These are phyloP conservation scores for Chalciporus pseudorubinellus DNA, from an alignment of 768 basidiomycete species.

Conservation along the genomic window DNA sequence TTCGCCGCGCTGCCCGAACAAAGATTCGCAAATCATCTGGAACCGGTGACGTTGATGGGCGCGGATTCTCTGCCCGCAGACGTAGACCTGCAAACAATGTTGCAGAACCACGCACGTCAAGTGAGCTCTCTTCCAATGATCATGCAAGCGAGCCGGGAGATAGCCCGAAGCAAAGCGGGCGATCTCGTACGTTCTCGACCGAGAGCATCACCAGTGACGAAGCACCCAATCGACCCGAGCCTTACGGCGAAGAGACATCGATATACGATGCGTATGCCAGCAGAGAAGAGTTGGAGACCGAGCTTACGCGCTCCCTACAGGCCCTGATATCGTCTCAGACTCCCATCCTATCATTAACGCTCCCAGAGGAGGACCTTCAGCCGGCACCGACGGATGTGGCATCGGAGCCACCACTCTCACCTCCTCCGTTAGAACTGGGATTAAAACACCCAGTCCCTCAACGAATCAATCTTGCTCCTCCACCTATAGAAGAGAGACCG, in stretches of 20 bases:
- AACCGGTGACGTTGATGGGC: slow-evolving; percentile 75
- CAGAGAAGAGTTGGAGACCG: slow-evolving; percentile 51
- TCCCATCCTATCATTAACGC: slow-evolving; percentile 25
- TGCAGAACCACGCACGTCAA: slow-evolving; percentile 56
- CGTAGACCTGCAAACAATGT: slow-evolving; percentile 26
- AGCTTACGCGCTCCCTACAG: slow-evolving; percentile 21
- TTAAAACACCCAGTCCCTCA: slow-evolving; percentile 71
- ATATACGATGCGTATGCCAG: slow-evolving; percentile 83
- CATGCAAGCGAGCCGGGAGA: slow-evolving; percentile 63
- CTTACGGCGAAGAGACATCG: slow-evolving; percentile 75
- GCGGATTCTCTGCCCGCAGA: slow-evolving; percentile 60
- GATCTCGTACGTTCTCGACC: slow-evolving; percentile 36
- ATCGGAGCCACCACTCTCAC: slow-evolving; percentile 31
- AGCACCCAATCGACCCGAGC: slow-evolving; percentile 52
- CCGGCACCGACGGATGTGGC: slow-evolving; percentile 7
- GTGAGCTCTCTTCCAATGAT: slow-evolving; percentile 59
- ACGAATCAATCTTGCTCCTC: slow-evolving; percentile 38
- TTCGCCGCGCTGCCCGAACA: slow-evolving; percentile 89
- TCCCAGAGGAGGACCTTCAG: slow-evolving; percentile 16
- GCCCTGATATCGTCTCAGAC: slow-evolving; percentile 17
- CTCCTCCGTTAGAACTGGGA: slow-evolving; percentile 36
- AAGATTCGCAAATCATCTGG: slow-evolving; percentile 88
- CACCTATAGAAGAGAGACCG: slow-evolving; percentile 35
- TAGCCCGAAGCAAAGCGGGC: slow-evolving; percentile 38
- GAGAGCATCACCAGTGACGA: slow-evolving; percentile 39